These are phyloP conservation scores for Fraxinus quadrangulata DNA, from an alignment of 257 asterid species.

Conservation along the genomic window DNA sequence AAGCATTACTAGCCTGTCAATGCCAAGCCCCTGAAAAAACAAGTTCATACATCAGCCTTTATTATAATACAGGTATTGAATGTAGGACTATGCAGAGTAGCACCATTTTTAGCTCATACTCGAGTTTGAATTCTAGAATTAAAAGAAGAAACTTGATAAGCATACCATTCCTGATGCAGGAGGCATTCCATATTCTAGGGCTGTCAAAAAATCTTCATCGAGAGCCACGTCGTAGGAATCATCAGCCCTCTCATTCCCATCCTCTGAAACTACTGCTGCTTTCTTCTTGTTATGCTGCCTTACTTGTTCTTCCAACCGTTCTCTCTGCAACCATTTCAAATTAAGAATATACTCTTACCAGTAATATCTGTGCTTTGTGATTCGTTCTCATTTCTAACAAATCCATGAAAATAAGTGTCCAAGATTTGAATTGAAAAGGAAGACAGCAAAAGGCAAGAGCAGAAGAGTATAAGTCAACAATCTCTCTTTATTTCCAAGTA, in stretches of 20 bases:
- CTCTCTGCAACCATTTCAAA: slow-evolving; percentile 55
- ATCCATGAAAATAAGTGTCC: not conserved
- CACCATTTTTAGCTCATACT: not conserved
- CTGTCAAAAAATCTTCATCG: slow-evolving; percentile 91
- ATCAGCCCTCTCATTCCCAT: slow-evolving; percentile 40
- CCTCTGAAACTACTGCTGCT: slow-evolving; percentile 37
- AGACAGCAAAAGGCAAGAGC: not conserved
- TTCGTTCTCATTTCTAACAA: not conserved
- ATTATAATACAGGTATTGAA: not conserved
- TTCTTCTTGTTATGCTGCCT: slow-evolving; percentile 77
- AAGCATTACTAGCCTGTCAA: slow-evolving; percentile 92
- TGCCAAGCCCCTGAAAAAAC: slow-evolving; percentile 78
- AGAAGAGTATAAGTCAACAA: not conserved
- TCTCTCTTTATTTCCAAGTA: not conserved
- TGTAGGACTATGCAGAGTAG: not conserved
- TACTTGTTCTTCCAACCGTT: slow-evolving; percentile 92
- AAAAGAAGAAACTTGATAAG: slow-evolving; percentile 3
- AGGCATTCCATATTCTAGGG: slow-evolving; percentile 98
- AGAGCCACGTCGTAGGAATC: slow-evolving; percentile 75
- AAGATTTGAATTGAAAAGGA: not conserved
- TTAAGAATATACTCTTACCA: slow-evolving; percentile 13
- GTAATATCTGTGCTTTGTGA: not conserved
- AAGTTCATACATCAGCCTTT: not conserved
- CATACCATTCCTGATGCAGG: slow-evolving; percentile 99
- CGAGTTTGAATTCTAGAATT: not conserved